Conservation (phyloP, 805 yeast species). For the Nakazawaea ambrosiae region DNA sequence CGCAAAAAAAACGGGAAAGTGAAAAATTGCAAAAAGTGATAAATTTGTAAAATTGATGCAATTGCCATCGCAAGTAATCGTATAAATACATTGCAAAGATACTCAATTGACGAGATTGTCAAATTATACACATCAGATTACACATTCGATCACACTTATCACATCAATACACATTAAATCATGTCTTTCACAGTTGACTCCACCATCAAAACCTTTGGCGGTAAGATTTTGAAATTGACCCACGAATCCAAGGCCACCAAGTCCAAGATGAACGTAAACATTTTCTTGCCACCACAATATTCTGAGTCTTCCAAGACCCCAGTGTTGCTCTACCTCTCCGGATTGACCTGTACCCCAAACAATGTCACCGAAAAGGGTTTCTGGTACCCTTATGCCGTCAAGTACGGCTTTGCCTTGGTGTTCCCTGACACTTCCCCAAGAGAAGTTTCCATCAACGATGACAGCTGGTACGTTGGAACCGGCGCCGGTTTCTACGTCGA, state of each 20-base stretch:
- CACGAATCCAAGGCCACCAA: slow-evolving; percentile 63
- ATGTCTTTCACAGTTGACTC: slow-evolving; percentile 48
- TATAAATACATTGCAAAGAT: too few species aligned
- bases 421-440: slow-evolving; percentile 98
- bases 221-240: slow-evolving; percentile 64
- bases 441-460: slow-evolving; percentile 63
- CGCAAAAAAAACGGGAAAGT: too few species aligned
- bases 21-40: too few species aligned
- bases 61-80: too few species aligned
- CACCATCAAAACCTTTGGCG: slow-evolving; percentile 61
- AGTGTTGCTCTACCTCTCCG: slow-evolving; percentile 73
- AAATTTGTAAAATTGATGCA: too few species aligned
- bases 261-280: slow-evolving; percentile 77
- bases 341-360: slow-evolving; percentile 89
- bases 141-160: too few species aligned
- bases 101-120: too few species aligned
- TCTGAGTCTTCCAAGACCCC: slow-evolving; percentile 45
- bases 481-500: slow-evolving; percentile 95
- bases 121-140: too few species aligned
- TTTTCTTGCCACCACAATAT: slow-evolving; percentile 62
- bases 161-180: too few species aligned
- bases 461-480: slow-evolving; percentile 80
- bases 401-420: slow-evolving; percentile 79
- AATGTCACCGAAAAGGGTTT: slow-evolving; percentile 93
- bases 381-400: slow-evolving; percentile 71